Percentiles rank a stretch among this genome's conserved stretches.
Conservation (phyloP, 371 early-diverging fungal genomes). For the Cokeromyces recurvatus region DNA sequence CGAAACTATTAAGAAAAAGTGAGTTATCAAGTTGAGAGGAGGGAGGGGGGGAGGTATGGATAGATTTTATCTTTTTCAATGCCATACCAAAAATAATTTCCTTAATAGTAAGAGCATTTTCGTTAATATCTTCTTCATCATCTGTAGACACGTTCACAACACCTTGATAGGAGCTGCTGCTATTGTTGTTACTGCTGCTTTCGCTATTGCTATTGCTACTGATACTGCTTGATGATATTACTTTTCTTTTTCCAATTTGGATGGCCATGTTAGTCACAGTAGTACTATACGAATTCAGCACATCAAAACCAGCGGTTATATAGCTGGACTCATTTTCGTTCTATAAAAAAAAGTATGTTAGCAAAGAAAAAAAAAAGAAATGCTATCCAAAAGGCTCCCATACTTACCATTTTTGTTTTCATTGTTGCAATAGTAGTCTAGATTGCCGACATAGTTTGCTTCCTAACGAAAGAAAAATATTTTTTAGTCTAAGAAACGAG, state of each 20-base stretch:
- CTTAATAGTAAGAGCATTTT: conserved; percentile 6
- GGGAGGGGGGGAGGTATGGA: conserved; percentile 1
- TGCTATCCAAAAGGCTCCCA: conserved; percentile 1
- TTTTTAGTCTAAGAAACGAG: conserved; percentile 4
- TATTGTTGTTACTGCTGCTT: background rate
- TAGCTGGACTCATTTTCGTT: conserved; percentile 4
- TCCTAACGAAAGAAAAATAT: conserved; percentile 4
- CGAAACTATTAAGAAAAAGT: too few relatives aligned
- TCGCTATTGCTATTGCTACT: too few relatives aligned
- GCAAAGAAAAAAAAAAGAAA: conserved; percentile 1
- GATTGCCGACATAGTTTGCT: conserved; percentile 1
- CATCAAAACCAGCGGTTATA: conserved; percentile 5
- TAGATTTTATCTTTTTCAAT: conserved; percentile 5
- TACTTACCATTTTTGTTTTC: conserved; percentile 3
- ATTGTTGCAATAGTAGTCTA: conserved; percentile 5
- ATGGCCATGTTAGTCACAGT: too few relatives aligned
- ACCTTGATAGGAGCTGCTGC: conserved; percentile 1
- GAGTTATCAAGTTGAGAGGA: too few relatives aligned
- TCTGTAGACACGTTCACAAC: conserved; percentile 3
- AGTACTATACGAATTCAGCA: conserved; percentile 6
- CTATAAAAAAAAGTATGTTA: conserved; percentile 4
- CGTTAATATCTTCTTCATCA: conserved; percentile 6
- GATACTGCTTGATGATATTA: conserved; percentile 1
- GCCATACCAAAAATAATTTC: conserved; percentile 6
- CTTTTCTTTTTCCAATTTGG: conserved; percentile 6